A percentile compares a stretch with the other conserved stretches of the same genome.
phyloP scores from a whole-genome alignment of 1,284 basidiomycete species.

The Rhodotorula sp. region DNA sequence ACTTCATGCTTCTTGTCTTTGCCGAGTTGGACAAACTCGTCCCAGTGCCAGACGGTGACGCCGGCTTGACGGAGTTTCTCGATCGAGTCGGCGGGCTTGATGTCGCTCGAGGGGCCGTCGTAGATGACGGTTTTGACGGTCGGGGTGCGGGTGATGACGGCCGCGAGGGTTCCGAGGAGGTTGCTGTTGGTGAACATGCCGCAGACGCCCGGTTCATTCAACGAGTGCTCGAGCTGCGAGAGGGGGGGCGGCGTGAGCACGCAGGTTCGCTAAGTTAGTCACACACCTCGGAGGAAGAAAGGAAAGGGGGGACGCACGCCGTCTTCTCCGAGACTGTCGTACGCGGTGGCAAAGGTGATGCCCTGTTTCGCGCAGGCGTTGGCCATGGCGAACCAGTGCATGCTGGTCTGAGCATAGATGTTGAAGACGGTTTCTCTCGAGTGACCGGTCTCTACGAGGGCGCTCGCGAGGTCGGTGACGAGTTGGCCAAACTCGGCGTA shows the following conservation, averaged over 20 bases:
- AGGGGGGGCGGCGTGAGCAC: neutral
- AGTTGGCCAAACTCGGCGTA: conserved; percentile 68
- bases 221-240: conserved; percentile 70
- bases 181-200: conserved; percentile 91
- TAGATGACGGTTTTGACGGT: conserved; percentile 78
- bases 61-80: conserved; percentile 58
- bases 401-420: conserved; percentile 71
- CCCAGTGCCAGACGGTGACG: conserved; percentile 58
- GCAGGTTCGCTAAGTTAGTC: neutral
- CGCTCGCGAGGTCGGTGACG: conserved; percentile 64
- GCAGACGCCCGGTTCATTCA: conserved; percentile 83
- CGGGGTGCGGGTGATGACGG: conserved; percentile 51
- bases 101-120: conserved; percentile 66
- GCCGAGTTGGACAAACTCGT: conserved; percentile 68
- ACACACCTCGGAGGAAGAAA: no score
- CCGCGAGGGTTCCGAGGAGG: conserved; percentile 64
- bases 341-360: conserved; percentile 86
- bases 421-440: conserved; percentile 77
- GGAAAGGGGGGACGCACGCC: conserved; percentile 40
- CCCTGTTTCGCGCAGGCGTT: conserved; percentile 71
- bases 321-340: conserved; percentile 82
- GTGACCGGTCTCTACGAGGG: conserved; percentile 71
- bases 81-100: conserved; percentile 50
- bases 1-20: conserved; percentile 57
- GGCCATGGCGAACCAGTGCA: conserved; percentile 81